Percentiles rank a stretch among this genome's conserved stretches.
phyloP scores from a whole-genome alignment of 495 filamentous ascomycete species.

The Penicillium tannophilum region DNA sequence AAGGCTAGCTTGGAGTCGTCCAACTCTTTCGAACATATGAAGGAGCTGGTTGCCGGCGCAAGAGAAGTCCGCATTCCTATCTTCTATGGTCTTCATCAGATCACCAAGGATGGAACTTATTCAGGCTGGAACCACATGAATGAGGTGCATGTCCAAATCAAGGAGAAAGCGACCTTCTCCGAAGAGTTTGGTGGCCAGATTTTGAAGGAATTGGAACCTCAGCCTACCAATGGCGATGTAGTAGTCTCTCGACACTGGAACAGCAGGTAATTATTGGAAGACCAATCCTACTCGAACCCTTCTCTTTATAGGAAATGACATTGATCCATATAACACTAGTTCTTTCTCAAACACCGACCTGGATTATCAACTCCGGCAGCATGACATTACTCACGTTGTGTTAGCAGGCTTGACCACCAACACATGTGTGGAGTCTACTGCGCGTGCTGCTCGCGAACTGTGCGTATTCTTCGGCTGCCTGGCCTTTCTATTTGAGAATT shows the following conservation, averaged over 20 bases:
- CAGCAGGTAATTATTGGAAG: slow-evolving; percentile 9
- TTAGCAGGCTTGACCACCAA: background rate
- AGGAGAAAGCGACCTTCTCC: background rate
- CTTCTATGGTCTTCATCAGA: slow-evolving; percentile 7
- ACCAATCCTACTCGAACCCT: background rate
- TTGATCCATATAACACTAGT: slow-evolving; percentile 5
- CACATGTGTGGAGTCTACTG: slow-evolving; percentile 3
- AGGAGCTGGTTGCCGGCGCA: background rate
- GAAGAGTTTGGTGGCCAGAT: slow-evolving; percentile 5
- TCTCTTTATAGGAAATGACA: background rate
- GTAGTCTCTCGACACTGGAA: slow-evolving; percentile 16
- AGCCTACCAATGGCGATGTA: slow-evolving; percentile 13
- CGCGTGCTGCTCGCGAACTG: slow-evolving; percentile 1
- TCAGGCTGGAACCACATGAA: slow-evolving; percentile 4
- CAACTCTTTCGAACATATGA: background rate
- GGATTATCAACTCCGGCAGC: slow-evolving; percentile 9
- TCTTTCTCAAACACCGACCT: slow-evolving; percentile 12
- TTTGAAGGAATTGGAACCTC: slow-evolving; percentile 2
- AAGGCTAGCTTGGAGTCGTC: slow-evolving; percentile 8
- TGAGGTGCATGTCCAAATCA: background rate
- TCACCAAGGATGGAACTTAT: slow-evolving; percentile 3
- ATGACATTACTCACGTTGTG: slow-evolving; percentile 1
- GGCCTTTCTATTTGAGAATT: background rate
- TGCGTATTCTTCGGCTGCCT: background rate
- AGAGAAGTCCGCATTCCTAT: background rate